Conservation (phyloP, 768 basidiomycete genomes). For the Piloderma croceum region DNA sequence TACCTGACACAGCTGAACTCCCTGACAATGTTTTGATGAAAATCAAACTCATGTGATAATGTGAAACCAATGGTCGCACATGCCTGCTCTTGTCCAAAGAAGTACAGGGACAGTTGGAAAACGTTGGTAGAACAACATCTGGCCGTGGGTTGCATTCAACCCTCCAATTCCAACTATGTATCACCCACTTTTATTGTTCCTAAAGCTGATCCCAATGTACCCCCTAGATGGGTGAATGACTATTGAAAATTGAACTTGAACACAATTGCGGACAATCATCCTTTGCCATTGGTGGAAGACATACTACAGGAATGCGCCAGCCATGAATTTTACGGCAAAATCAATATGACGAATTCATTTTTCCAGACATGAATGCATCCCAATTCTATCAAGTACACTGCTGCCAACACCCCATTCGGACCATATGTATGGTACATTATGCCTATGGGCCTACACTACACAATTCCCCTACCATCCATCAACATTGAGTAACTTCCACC, state of each 20-base stretch:
- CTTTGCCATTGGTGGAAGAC: slow-evolving; percentile 14
- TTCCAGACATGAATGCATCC: no score
- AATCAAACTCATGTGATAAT: slow-evolving; percentile 24
- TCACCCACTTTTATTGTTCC: no score
- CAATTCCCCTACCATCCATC: slow-evolving; percentile 17
- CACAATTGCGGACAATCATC: slow-evolving; percentile 15
- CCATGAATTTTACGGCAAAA: slow-evolving; percentile 15
- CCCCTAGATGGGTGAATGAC: slow-evolving; percentile 5
- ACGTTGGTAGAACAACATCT: slow-evolving; percentile 29
- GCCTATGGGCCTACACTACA: slow-evolving; percentile 10
- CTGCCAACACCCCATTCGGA: slow-evolving; percentile 29
- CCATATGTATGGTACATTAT: slow-evolving; percentile 19
- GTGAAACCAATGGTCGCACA: slow-evolving; percentile 17
- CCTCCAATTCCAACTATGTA: no score
- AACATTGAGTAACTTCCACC: slow-evolving; percentile 8
- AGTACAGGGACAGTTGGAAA: slow-evolving; percentile 29
- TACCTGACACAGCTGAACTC: neutral
- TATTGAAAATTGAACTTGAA: slow-evolving; percentile 6
- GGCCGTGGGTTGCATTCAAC: slow-evolving; percentile 23
- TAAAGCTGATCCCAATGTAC: no score
- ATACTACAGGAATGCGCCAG: slow-evolving; percentile 19
- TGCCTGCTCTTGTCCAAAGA: slow-evolving; percentile 27
- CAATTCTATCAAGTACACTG: no score
- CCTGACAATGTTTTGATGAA: slow-evolving; percentile 13
- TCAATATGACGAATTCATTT: no score